Conservation (phyloP, 1,284 basidiomycete genomes). For the Cryptococcus sp. region DNA sequence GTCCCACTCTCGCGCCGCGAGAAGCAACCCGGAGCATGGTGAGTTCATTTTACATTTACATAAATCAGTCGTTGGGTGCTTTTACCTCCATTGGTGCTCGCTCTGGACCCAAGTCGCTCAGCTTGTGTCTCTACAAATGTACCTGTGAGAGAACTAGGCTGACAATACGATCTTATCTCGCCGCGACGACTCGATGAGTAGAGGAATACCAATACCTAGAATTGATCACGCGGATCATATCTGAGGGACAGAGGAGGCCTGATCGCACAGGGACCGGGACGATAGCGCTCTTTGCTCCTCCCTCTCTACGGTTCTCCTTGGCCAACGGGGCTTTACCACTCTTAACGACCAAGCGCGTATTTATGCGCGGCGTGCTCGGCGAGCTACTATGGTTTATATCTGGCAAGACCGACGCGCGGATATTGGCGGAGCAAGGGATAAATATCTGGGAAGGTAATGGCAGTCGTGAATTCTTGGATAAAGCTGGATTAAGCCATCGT, state of each 20-base stretch:
- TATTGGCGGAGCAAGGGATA: constrained; percentile 79
- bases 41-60: constrained; percentile 8
- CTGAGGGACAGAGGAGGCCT: constrained; percentile 70
- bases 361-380: constrained; percentile 86
- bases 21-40: constrained; percentile 41
- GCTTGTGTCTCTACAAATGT: not conserved
- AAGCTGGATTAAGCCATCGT: constrained; percentile 77
- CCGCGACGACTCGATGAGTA: constrained; percentile 7
- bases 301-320: constrained; percentile 82
- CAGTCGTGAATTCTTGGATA: constrained; percentile 80
- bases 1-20: not conserved
- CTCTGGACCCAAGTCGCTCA: not conserved
- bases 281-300: constrained; percentile 84
- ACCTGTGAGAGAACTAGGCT: not conserved
- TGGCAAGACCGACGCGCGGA: constrained; percentile 78
- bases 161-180: not conserved
- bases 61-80: not conserved
- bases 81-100: too few species aligned
- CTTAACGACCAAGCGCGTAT: constrained; percentile 93
- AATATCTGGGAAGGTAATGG: constrained; percentile 99
- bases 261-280: constrained; percentile 94
- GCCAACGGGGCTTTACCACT: constrained; percentile 73
- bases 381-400: constrained; percentile 94
- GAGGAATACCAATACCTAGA: constrained; percentile 85
- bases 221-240: constrained; percentile 73